Conservation (phyloP, 108 stramenopile genomes). For the Nitzschia sp. region DNA sequence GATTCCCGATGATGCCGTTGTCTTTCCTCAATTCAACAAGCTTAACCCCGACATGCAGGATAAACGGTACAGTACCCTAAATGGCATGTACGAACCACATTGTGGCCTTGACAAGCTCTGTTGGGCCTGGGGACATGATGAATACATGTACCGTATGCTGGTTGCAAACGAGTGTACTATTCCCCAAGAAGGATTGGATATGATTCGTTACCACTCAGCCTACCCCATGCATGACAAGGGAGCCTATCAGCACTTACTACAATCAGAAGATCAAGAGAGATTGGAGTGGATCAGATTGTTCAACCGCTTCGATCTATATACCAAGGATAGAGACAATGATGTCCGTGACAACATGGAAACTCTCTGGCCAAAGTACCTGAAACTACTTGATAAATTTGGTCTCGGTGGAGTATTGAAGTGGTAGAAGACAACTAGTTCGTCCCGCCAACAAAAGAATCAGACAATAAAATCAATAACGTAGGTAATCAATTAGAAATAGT, state of each 20-base stretch:
- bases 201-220: slow-evolving; percentile 77
- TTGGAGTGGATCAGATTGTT: slow-evolving; percentile 71
- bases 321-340: slow-evolving; percentile 66
- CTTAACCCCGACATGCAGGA: slow-evolving; percentile 78
- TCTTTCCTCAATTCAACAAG: slow-evolving; percentile 73
- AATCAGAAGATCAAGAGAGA: slow-evolving; percentile 54
- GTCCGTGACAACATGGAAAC: slow-evolving; percentile 48
- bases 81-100: slow-evolving; percentile 64
- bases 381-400: slow-evolving; percentile 69
- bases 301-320: slow-evolving; percentile 78
- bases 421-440: slow-evolving; percentile 27
- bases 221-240: slow-evolving; percentile 79
- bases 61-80: slow-evolving; percentile 47
- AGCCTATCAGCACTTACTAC: slow-evolving; percentile 63
- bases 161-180: slow-evolving; percentile 60
- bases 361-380: slow-evolving; percentile 70
- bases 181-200: slow-evolving; percentile 70
- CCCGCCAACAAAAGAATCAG: not conserved
- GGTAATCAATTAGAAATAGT: not conserved
- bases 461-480: not conserved
- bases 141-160: slow-evolving; percentile 85
- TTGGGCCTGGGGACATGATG: slow-evolving; percentile 82
- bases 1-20: slow-evolving; percentile 64
- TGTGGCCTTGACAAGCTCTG: slow-evolving; percentile 67
- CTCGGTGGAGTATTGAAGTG: slow-evolving; percentile 69